phyloP scores from a whole-genome alignment of 257 asterid genomes.

The Ilex aquifolium region DNA sequence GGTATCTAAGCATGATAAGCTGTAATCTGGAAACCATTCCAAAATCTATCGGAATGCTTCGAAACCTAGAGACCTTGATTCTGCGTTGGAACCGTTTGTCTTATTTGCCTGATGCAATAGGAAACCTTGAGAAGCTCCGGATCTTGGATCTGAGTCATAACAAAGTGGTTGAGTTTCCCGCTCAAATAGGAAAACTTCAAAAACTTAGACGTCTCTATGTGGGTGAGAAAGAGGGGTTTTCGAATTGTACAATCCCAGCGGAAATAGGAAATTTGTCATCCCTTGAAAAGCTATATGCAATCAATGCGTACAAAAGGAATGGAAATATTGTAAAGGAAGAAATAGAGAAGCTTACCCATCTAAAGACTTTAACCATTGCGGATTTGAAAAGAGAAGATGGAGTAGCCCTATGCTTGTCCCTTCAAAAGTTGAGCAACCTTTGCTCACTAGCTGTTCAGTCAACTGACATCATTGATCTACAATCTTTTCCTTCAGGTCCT shows the following conservation, averaged over 20 bases:
- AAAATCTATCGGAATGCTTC: conserved; percentile 7
- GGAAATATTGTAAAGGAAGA: background rate
- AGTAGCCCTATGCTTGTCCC: background rate
- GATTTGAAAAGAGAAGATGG: conserved; percentile 6
- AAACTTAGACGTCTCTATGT: no score
- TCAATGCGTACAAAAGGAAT: no score
- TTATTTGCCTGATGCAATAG: conserved; percentile 2
- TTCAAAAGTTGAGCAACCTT: conserved; percentile 5
- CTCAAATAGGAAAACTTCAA: no score
- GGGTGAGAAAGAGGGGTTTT: no score
- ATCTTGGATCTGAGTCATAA: no score
- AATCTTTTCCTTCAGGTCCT: conserved; percentile 6
- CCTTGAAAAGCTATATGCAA: no score
- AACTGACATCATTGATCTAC: conserved; percentile 1
- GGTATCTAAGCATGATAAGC: background rate
- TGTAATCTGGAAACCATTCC: no score
- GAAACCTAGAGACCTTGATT: conserved; percentile 6
- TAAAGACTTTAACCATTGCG: background rate
- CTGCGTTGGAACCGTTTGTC: conserved; percentile 3
- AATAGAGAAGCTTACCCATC: background rate
- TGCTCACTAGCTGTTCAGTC: background rate
- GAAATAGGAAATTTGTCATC: no score
- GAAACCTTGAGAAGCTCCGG: no score
- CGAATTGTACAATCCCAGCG: no score
- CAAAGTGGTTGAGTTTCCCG: no score